Evolutionary conservation across 805 yeast species (phyloP), one percentile per base, ranked within the genome.

Genomic region (Metschnikowia henanensis): DNA sequence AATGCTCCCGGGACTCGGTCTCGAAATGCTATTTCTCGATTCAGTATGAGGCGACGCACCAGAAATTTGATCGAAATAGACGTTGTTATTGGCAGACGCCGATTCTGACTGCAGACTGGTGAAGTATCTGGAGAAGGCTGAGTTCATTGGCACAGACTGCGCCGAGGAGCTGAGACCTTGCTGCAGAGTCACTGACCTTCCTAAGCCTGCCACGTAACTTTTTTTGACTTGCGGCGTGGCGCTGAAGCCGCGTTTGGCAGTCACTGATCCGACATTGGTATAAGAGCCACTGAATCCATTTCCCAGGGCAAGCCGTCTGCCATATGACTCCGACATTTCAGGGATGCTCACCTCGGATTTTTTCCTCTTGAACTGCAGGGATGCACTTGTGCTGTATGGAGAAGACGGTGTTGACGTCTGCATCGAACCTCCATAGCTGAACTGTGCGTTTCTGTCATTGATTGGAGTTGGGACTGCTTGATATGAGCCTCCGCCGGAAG

Each of bases 301-400:
- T 17, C 44, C 44, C 0, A 60, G 47, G 6, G 53, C 52, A 4
- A 49, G 36, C 15, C 62, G 47, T 21, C 56, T 56, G n/a, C 55
- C 57, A 12, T 50, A 51, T 1, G 62, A 55, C 7, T 58, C 60
- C 4, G 49, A 41, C 35, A 49, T 23, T 7, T 49, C 62, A 5
- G 52, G 40, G 16, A 62, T 53, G 42, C 57, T 65, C 17, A 64
- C 47, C 33, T 70, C 75, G 1, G 72, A 61, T 56, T 69, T 70
- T 45, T 70, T 70, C n/a, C 76, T 47, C 53, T 71, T 71, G 50
- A 69, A 70, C 39, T 59, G 70, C 52, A 64, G 68, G 37, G 51
- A 43, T 5, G 51, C 47, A 29, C 45, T 43, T 19, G 53, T 49
- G 40, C 53, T 49, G 29, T 47, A 53, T 5, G 57, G 57, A 10